Conservation (phyloP, 202 grass and related monocot genomes). For the Digitaria exilis region DNA sequence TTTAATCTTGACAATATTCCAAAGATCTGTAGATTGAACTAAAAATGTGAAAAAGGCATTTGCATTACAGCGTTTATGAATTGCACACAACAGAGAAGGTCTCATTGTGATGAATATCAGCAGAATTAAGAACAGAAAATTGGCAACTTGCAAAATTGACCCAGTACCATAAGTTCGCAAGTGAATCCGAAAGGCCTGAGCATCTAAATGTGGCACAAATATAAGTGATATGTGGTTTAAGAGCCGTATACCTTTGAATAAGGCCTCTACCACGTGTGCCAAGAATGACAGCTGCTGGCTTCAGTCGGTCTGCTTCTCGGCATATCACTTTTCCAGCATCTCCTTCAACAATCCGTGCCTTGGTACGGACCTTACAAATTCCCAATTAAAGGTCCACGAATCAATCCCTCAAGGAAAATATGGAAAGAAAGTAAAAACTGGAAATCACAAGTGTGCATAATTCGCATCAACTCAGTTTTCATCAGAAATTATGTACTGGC, state of each 20-base stretch:
- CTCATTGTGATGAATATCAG: constrained; percentile 8
- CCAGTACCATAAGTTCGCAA: neutral
- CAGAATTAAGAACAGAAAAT: constrained; percentile 3
- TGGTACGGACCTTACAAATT: constrained; percentile 58
- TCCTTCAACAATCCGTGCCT: constrained; percentile 75
- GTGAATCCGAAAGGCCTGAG: neutral
- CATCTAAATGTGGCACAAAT: neutral
- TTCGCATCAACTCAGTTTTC: neutral
- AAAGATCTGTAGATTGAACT: neutral
- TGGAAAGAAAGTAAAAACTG: constrained; percentile 1
- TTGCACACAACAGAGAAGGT: constrained; percentile 6
- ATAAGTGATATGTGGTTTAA: constrained; percentile 17
- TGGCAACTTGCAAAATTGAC: neutral
- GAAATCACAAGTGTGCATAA: neutral
- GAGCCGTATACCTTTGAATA: constrained; percentile 63
- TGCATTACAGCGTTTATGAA: constrained; percentile 5
- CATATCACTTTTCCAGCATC: constrained; percentile 83
- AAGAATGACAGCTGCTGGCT: constrained; percentile 85
- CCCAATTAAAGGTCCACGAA: neutral
- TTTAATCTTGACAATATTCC: neutral
- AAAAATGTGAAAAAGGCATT: neutral
- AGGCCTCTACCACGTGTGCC: constrained; percentile 77
- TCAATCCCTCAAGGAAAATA: constrained; percentile 9
- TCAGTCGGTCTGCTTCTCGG: constrained; percentile 71
- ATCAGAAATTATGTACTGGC: neutral